Evolutionary conservation across 2,329 filamentous ascomycete species (phyloP), one percentile per base, ranked within the genome.

Genomic region (Aspergillus brasiliensis): DNA sequence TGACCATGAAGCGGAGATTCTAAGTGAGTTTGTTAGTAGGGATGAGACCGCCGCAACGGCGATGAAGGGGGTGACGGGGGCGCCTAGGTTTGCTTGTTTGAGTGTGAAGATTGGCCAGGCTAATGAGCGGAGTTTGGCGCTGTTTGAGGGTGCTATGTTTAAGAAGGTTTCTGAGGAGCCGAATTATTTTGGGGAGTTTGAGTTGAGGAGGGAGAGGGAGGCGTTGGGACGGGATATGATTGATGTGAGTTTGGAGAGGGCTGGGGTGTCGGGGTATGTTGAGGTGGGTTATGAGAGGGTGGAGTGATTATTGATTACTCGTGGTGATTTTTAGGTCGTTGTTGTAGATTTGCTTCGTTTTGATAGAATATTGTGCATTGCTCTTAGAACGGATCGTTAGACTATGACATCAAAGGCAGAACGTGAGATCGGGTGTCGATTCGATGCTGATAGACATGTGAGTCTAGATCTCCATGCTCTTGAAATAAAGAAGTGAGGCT

Each of bases 141-240:
- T 91, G 17, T 91, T 91, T 73, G 83, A 87, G 66, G 80, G 81
- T 31, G 63, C 87, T 10, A 84, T 84, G 0, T 90, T 90, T 71
- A 65, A 68, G 57, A 83, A 79, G 70, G 75, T 80, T 8, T 71
- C 71, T 0, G 79, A 78, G 23, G 75, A 77, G 56, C 77, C 83
- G 25, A 90, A 88, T 73, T 89, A 86, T 73, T 91, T 91, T 78
- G 86, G 86, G 0, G 88, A 91, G 73, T 77, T 88, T 61, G 88
- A 91, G 74, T 69, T 90, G 66, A 73, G 82, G 57, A 74, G 74
- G 57, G 64, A 59, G 54, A 74, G 74, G 58, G 65, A 59, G 48
- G 70, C 73, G 27, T 61, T 80, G 57, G 61, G 62, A 17, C 40
- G 67, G 8, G 67, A 63, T 31, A 66, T 62, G 42, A 65, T 76